These are phyloP conservation scores for Cryptosporidium meleagridis DNA, from an alignment of 169 alveolate species.

Conservation along the genomic window DNA sequence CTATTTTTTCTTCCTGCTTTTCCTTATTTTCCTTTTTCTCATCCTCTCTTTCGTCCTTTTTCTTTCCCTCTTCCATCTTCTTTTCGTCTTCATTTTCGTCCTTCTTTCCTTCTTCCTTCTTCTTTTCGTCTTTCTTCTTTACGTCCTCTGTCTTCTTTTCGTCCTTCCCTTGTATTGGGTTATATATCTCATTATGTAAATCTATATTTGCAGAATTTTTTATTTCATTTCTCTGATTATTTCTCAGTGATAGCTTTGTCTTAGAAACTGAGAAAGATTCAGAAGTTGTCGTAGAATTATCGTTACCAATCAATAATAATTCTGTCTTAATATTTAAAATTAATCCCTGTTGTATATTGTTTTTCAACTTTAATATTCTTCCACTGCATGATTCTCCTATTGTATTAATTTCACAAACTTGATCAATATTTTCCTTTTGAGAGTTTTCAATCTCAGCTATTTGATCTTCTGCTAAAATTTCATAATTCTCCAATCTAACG, in stretches of 20 bases:
- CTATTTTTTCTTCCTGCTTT: neutral
- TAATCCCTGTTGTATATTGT: neutral
- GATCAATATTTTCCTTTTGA: neutral
- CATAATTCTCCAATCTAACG: constrained; percentile 50
- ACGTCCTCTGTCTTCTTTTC: neutral
- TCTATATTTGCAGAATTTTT: neutral
- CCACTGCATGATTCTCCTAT: constrained; percentile 43
- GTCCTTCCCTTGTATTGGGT: neutral
- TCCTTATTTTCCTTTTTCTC: neutral
- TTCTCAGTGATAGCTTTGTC: neutral
- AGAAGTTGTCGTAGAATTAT: neutral
- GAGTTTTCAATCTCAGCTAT: neutral
- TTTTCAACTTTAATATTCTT: neutral
- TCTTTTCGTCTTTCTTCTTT: neutral
- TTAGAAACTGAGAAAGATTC: neutral
- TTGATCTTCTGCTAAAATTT: neutral
- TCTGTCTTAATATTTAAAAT: constrained; percentile 31
- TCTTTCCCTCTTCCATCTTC: neutral
- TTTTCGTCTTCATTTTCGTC: neutral
- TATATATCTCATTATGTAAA: neutral
- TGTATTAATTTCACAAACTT: constrained; percentile 21
- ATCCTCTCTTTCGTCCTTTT: neutral
- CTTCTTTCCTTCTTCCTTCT: neutral
- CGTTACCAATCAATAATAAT: neutral
- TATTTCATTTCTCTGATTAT: neutral